Evolutionary conservation across 352 stramenopile genomes (phyloP).

Genomic region (Phytopythium chamaehyphon): DNA sequence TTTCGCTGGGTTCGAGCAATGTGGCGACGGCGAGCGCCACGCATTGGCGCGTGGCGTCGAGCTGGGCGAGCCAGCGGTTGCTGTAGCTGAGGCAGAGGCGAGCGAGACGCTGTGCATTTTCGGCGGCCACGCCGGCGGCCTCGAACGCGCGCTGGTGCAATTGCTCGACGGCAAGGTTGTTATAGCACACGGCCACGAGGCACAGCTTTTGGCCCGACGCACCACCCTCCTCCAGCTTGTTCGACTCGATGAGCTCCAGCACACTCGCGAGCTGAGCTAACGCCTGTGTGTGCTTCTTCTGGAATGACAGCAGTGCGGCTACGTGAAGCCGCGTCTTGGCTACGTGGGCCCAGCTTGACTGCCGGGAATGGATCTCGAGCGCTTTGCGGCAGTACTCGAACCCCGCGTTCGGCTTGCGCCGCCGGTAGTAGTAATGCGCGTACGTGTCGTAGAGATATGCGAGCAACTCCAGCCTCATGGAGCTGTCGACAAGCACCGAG

Average conservation of each 20-base stretch:
- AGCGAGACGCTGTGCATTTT: conserved; percentile 87
- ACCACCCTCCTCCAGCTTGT: conserved; percentile 69
- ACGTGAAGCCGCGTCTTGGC: conserved; percentile 90
- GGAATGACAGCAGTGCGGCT: conserved; percentile 64
- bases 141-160: conserved; percentile 82
- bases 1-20: conserved; percentile 48
- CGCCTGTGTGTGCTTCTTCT: conserved; percentile 77
- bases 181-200: conserved; percentile 87
- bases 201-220: conserved; percentile 88
- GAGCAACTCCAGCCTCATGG: conserved; percentile 60
- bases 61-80: conserved; percentile 87
- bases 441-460: conserved; percentile 86
- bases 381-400: conserved; percentile 85
- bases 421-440: conserved; percentile 89
- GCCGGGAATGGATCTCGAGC: conserved; percentile 73
- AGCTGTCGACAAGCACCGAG: conserved; percentile 51
- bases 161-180: conserved; percentile 92
- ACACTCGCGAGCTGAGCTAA: conserved; percentile 79
- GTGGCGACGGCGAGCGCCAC: conserved; percentile 61
- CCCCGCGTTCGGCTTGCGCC: conserved; percentile 76
- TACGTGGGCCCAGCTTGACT: conserved; percentile 78
- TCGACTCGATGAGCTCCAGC: conserved; percentile 88
- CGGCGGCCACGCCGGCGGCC: conserved; percentile 60
- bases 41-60: conserved; percentile 86
- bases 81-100: conserved; percentile 90